phyloP scores from a whole-genome alignment of 2,329 filamentous ascomycete genomes.

The Biscogniauxia mediterranea region DNA sequence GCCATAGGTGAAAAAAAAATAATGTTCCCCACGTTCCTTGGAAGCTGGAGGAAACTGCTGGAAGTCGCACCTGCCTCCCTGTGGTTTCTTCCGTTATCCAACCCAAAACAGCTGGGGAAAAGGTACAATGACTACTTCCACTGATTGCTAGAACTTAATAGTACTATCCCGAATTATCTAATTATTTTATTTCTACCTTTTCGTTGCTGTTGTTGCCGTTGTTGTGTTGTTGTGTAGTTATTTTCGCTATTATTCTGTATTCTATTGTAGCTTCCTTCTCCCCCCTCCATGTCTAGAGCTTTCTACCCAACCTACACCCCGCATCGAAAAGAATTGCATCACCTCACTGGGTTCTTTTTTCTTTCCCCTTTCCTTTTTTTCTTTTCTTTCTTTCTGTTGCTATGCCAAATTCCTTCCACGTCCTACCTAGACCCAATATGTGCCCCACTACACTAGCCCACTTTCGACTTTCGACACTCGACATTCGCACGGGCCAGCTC shows the following conservation, averaged over 20 bases:
- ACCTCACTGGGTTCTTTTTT: not conserved
- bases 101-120: not conserved
- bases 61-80: not conserved
- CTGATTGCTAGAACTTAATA: not conserved
- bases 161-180: not conserved
- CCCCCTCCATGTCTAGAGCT: not conserved
- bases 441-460: not conserved
- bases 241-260: not conserved
- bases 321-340: constrained; percentile 1
- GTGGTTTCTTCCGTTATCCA: not conserved
- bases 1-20: not conserved
- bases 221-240: not conserved
- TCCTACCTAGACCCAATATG: not conserved
- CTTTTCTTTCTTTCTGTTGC: not conserved
- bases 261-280: not conserved
- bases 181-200: not conserved
- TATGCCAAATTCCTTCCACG: not conserved
- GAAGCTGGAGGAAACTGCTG: constrained; percentile 6
- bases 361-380: not conserved
- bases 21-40: not conserved
- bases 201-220: not conserved
- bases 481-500: not conserved
- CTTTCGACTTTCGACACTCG: too few relatives aligned
- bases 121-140: not conserved
- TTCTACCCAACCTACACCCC: constrained; percentile 2